These are phyloP conservation scores for Rosa lucieae DNA, from an alignment of 306 rosid genomes.

Conservation along the genomic window DNA sequence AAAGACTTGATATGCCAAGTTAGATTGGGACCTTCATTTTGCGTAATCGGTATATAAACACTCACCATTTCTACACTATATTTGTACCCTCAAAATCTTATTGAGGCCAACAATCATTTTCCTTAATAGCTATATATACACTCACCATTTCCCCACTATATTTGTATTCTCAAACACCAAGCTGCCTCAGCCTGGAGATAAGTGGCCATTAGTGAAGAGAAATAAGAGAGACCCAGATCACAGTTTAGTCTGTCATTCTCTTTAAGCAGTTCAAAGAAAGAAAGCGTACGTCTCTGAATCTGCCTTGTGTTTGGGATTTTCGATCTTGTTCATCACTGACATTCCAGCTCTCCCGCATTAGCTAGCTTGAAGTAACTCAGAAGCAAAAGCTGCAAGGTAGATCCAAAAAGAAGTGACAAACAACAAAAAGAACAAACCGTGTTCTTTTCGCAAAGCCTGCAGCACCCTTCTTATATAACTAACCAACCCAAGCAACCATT, in stretches of 20 bases:
- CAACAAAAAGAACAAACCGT: conserved; percentile 31
- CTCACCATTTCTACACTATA: too few species aligned
- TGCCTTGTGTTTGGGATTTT: not conserved
- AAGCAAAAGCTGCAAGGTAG: conserved; percentile 46
- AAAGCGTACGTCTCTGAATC: conserved; percentile 3
- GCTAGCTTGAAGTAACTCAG: conserved; percentile 49
- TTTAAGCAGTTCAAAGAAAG: not conserved
- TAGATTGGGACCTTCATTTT: too few species aligned
- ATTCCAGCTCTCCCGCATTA: conserved; percentile 30
- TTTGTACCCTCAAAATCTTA: too few species aligned
- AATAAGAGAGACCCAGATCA: not conserved
- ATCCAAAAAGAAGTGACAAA: conserved; percentile 13
- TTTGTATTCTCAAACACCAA: not conserved
- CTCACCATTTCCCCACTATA: not conserved
- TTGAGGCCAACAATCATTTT: too few species aligned
- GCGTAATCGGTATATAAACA: too few species aligned
- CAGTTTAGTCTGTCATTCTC: not conserved
- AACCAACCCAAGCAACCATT: not conserved
- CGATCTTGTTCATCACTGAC: conserved; percentile 21
- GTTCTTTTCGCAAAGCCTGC: conserved; percentile 61
- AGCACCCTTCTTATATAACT: conserved; percentile 3
- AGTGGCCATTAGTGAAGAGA: not conserved
- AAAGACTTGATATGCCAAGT: too few species aligned
- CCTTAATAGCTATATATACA: not conserved
- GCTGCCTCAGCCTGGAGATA: conserved; percentile 5